Conservation (phyloP, 495 filamentous ascomycete genomes). For the Penicillium silybi region DNA sequence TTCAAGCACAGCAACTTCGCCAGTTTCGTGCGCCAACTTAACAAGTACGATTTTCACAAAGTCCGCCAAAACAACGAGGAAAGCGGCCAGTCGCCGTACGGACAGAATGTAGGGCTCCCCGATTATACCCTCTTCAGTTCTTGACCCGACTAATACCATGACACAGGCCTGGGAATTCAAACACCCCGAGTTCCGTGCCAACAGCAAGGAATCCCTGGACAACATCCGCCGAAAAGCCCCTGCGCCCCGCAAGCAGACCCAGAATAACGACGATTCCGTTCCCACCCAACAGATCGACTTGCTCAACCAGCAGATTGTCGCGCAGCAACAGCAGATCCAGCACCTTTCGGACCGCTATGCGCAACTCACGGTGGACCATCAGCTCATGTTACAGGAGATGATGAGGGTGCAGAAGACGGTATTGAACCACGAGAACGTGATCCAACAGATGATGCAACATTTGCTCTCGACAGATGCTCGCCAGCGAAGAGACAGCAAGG, state of each 20-base stretch:
- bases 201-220: slow-evolving; percentile 94
- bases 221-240: slow-evolving; percentile 97
- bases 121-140: neutral
- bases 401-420: slow-evolving; percentile 86
- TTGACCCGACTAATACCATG: neutral
- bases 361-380: slow-evolving; percentile 79
- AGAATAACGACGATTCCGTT: slow-evolving; percentile 63
- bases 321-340: slow-evolving; percentile 89
- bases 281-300: slow-evolving; percentile 87
- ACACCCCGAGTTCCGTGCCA: slow-evolving; percentile 92
- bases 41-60: slow-evolving; percentile 99
- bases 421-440: slow-evolving; percentile 73
- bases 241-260: slow-evolving; percentile 74
- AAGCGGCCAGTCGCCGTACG: slow-evolving; percentile 84
- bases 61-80: slow-evolving; percentile 96
- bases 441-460: slow-evolving; percentile 70
- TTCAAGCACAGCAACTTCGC: slow-evolving; percentile 99
- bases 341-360: slow-evolving; percentile 79
- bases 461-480: slow-evolving; percentile 62
- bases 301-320: slow-evolving; percentile 80
- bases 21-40: slow-evolving; percentile 96
- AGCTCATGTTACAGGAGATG: slow-evolving; percentile 82
- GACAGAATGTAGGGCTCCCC: slow-evolving; percentile 66
- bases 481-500: slow-evolving; percentile 58
- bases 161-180: slow-evolving; percentile 93